Evolutionary conservation across 176 grass and related monocot genomes (phyloP).

Genomic region (Chloris gayana): DNA sequence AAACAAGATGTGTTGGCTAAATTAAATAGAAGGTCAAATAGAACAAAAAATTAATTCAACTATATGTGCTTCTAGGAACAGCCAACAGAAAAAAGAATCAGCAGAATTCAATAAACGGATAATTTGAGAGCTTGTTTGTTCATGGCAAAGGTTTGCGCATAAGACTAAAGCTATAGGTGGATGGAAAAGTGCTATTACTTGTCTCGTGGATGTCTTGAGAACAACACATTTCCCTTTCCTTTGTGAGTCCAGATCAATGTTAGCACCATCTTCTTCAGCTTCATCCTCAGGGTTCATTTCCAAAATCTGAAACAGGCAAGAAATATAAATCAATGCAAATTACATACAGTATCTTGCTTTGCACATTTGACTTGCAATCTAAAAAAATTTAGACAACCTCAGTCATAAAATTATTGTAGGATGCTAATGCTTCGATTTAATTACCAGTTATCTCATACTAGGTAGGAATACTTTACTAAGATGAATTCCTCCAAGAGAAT

Average conservation of each 20-base stretch:
- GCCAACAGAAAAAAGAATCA: neutral
- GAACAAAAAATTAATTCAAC: neutral
- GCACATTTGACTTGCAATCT: neutral
- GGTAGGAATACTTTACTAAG: neutral
- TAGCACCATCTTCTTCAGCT: slow-evolving; percentile 85
- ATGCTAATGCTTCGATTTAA: neutral
- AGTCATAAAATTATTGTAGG: neutral
- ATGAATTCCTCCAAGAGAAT: neutral
- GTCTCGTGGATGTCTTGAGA: slow-evolving; percentile 40
- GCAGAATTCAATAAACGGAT: neutral
- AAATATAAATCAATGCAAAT: neutral
- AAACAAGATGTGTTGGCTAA: neutral
- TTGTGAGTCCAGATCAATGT: slow-evolving; percentile 87
- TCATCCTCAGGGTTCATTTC: slow-evolving; percentile 96
- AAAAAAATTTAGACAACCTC: neutral
- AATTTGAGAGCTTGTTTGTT: neutral
- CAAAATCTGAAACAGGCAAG: slow-evolving; percentile 66
- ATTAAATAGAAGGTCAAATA: neutral
- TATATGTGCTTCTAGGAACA: neutral
- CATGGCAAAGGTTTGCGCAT: neutral
- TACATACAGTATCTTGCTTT: neutral
- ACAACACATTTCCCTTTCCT: slow-evolving; percentile 87
- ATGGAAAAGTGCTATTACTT: neutral
- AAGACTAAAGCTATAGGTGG: neutral
- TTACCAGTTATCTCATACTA: neutral